Base-by-base conservation (phyloP, 176 grass and related monocot species). In the Musa acuminata region DNA sequence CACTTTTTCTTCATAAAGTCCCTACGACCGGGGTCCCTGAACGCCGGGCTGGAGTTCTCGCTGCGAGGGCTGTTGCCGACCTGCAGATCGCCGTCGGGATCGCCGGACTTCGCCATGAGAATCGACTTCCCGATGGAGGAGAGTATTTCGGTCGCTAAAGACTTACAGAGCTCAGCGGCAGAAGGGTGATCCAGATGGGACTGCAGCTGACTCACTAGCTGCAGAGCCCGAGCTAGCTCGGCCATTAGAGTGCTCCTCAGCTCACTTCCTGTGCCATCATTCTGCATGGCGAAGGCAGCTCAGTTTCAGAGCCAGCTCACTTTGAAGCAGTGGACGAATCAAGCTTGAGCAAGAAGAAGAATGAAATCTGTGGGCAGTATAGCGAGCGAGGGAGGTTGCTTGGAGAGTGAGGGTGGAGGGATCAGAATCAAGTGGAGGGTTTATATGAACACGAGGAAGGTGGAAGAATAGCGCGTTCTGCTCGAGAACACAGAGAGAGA, bases 1-100 rank as follows among this genome's bases (percentile, higher is more conserved):
- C 78, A 91, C 88, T 83, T 89, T 78, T 94, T 94, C 84, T 99
- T 94, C 72, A 50, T 79, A 49, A 80, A 80, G 75, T 86, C 84
- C 8, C 76, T 83, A 49, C 52, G 59, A n/a, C 54, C 58, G 23
- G 73, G 77, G 77, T 64, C 54, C 76, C 68, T 83, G 60, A 74
- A 73, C 16, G 54, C 35, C 3, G 81, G 90, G 62, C 84, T 84
- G 14, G 87, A 91, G 51, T 1, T 78, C 72, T 82, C 88, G 74
- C 90, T 87, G 52, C 69, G 69, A 17, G 81, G 89, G 77, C 87
- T 92, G 14, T 78, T 84, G 5, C 57, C 67, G 13, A 55, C 89
- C 27, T 3, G 24, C 24, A 21, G 19, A 8, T 16, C 65, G 78
- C 53, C 57, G 69, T 24, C 73, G 19, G 71, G 77, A 2, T 76